Evolutionary conservation across 2,329 filamentous ascomycete genomes (phyloP).

Genomic region (Pleoardoris graminearum): DNA sequence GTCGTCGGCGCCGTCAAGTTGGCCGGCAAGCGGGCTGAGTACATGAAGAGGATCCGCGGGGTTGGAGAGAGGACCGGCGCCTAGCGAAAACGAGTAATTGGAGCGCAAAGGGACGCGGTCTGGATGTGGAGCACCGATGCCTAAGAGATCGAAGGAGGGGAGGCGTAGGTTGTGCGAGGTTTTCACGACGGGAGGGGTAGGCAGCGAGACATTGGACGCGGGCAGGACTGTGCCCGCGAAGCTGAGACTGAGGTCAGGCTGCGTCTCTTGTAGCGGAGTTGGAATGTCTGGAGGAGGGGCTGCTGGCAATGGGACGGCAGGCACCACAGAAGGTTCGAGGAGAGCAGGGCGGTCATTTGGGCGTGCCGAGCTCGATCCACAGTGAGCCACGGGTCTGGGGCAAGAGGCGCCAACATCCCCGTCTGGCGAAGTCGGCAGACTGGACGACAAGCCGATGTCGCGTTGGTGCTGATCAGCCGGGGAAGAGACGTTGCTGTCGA

Average conservation of each 20-base stretch:
- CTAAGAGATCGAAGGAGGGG: conserved; percentile 58
- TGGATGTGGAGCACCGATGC: conserved; percentile 54
- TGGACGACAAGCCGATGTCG: conserved; percentile 8
- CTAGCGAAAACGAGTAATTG: conserved; percentile 35
- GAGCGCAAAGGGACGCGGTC: conserved; percentile 40
- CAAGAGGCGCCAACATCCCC: conserved; percentile 10
- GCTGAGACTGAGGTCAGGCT: conserved; percentile 30
- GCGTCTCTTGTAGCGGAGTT: conserved; percentile 32
- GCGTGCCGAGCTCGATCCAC: conserved; percentile 10
- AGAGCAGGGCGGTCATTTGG: conserved; percentile 20
- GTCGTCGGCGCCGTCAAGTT: conserved; percentile 24
- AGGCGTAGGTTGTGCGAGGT: conserved; percentile 51
- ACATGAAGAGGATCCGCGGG: conserved; percentile 47
- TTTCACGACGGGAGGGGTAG: conserved; percentile 36
- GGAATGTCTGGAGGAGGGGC: conserved; percentile 23
- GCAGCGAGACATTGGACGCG: conserved; percentile 33
- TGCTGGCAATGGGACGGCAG: conserved; percentile 36
- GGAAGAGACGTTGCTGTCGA: conserved; percentile 6
- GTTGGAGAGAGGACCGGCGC: conserved; percentile 44
- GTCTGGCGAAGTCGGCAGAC: conserved; percentile 16
- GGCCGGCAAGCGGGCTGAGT: conserved; percentile 35
- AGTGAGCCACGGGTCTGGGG: conserved; percentile 14
- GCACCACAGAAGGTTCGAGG: conserved; percentile 34
- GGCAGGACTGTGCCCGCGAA: conserved; percentile 34
- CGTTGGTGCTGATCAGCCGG: conserved; percentile 6